These are phyloP conservation scores for Coemansia sp. DNA, from an alignment of 192 early-diverging fungal genomes.

Conservation along the genomic window DNA sequence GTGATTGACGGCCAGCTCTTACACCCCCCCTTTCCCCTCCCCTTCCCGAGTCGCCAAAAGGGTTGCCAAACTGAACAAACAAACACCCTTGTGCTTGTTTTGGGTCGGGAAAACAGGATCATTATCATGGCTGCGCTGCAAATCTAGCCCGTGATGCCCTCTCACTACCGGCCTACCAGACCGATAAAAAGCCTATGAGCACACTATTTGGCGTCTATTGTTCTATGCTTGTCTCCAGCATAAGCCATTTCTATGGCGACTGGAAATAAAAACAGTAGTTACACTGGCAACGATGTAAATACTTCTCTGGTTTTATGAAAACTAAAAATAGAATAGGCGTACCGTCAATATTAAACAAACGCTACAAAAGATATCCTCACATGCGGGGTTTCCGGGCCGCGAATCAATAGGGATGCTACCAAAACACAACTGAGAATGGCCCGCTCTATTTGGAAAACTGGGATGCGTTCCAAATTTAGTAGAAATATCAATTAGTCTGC, in stretches of 20 bases:
- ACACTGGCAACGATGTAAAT: not conserved
- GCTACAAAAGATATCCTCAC: not conserved
- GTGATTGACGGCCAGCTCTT: not conserved
- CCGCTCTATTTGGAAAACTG: too few relatives aligned
- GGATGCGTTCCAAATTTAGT: conserved; percentile 3
- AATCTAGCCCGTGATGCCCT: not conserved
- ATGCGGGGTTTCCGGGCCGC: not conserved
- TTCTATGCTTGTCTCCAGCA: conserved; percentile 4
- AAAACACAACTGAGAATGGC: not conserved
- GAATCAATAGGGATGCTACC: not conserved
- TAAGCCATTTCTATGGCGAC: not conserved
- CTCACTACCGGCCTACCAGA: not conserved
- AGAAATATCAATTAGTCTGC: conserved; percentile 6
- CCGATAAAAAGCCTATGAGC: not conserved
- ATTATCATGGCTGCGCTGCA: not conserved
- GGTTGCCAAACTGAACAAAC: not conserved
- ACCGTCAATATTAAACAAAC: not conserved
- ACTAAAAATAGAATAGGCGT: conserved; percentile 24
- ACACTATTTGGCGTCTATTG: not conserved
- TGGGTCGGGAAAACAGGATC: not conserved
- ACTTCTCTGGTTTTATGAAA: not conserved
- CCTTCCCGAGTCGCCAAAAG: too few relatives aligned
- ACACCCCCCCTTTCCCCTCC: not conserved
- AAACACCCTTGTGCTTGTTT: not conserved
- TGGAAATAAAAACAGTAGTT: not conserved